A percentile compares a stretch with the other conserved stretches of the same genome.
These are phyloP conservation scores for Boechera retrofracta DNA, from an alignment of 345 rosid genomes.

Conservation along the genomic window DNA sequence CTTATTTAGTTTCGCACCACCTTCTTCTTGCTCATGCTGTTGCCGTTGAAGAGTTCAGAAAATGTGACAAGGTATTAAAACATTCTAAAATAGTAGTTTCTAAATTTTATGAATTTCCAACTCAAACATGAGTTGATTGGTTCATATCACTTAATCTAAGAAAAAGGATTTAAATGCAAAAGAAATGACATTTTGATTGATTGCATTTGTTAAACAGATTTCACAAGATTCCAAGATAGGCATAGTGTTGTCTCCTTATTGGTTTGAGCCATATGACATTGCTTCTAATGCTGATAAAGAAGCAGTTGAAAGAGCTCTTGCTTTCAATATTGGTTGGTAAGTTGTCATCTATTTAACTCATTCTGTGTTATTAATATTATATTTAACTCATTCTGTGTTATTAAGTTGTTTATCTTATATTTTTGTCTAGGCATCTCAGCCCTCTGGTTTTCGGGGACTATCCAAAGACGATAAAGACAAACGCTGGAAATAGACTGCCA, in stretches of 20 bases:
- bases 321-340: constrained; percentile 31
- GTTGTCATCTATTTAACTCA: not conserved
- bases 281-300: constrained; percentile 36
- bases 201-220: constrained; percentile 17
- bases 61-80: constrained; percentile 32
- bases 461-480: constrained; percentile 8
- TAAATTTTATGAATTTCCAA: too few species aligned
- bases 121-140: not conserved
- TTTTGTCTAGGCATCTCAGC: constrained; percentile 29
- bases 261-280: constrained; percentile 45
- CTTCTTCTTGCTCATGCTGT: constrained; percentile 47
- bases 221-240: constrained; percentile 40
- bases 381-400: not conserved
- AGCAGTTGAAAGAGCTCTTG: constrained; percentile 43
- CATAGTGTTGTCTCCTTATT: constrained; percentile 40
- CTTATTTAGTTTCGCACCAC: constrained; percentile 43
- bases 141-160: not conserved
- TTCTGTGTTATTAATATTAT: not conserved
- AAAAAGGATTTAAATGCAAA: not conserved
- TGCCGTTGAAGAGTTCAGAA: constrained; percentile 40
- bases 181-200: not conserved
- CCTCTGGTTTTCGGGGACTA: constrained; percentile 22
- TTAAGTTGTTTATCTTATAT: not conserved
- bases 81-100: not conserved
- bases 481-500: constrained; percentile 25